phyloP scores from a whole-genome alignment of 306 rosid genomes.

The Trifolium subterraneum region DNA sequence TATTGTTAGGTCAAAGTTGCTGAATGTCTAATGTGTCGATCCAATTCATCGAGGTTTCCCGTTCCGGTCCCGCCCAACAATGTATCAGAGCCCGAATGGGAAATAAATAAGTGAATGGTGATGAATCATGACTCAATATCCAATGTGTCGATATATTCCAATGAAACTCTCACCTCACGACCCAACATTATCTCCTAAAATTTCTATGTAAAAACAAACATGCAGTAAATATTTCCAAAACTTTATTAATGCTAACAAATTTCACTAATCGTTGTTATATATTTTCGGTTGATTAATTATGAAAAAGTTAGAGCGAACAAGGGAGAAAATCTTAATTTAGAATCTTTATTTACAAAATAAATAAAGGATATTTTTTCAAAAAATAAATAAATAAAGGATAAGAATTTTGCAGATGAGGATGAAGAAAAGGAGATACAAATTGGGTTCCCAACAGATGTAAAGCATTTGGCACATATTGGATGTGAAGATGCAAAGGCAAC shows the following conservation, averaged over 20 bases:
- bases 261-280: background rate
- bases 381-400: background rate
- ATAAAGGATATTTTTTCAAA: background rate
- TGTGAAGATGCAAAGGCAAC: slow-evolving; percentile 46
- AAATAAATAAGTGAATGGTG: too few relatives aligned
- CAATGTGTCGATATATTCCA: too few relatives aligned
- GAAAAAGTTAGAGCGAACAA: background rate
- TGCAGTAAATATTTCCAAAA: background rate
- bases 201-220: background rate
- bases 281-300: background rate
- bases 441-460: slow-evolving; percentile 94
- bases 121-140: too few relatives aligned
- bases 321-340: background rate
- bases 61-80: too few relatives aligned
- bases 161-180: too few relatives aligned
- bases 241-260: background rate
- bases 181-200: too few relatives aligned
- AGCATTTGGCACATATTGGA: slow-evolving; percentile 67
- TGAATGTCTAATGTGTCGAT: too few relatives aligned
- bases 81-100: too few relatives aligned
- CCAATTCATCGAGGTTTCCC: too few relatives aligned
- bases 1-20: too few relatives aligned
- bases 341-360: background rate
- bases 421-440: slow-evolving; percentile 70
- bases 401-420: slow-evolving; percentile 67